Base-by-base conservation (phyloP, 2,329 filamentous ascomycete species). In the Aureobasidium sp. region DNA sequence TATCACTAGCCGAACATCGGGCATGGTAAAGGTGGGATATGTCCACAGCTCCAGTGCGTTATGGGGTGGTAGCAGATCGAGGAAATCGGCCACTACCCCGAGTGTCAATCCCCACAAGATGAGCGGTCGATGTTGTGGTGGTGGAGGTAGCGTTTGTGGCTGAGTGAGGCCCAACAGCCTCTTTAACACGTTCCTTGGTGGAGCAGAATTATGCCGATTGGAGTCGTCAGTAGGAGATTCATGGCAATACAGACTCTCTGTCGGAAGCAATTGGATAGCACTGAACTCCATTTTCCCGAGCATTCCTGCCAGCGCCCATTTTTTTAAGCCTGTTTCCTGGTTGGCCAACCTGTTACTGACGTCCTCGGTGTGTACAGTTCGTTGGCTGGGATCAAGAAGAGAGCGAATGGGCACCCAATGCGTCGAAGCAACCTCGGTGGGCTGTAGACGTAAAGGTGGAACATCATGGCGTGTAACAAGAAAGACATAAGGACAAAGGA, bases 21-120 rank as follows among this genome's bases (percentile, higher is more conserved):
- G 78, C 1, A 82, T 78, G 0, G 85, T 87, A 68, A 89, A 88
- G 1, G 84, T 88, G 0, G 86, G 86, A 68, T 87, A 88, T 33
- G 80, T 81, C 85, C 86, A 89, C 29, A 87, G 71, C 37, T 81
- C 75, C 4, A 88, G 78, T 1, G 84, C 81, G 59, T 82, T 83
- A 65, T 82, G 76, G 1, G 85, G 84, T n/a, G 85, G 85, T 4
- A 88, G 73, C 68, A 87, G 79, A 65, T 88, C 85, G 27, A 89
- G 77, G 65, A 89, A 85, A 71, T 89, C 86, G 17, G 83, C 83
- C 42, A 88, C 72, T 35, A 89, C 82, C 5, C 85, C 86, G 1
- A 89, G 75, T 0, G 86, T 88, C 37, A 89, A 71, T 0, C 86
- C 86, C 86, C 86, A 89, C 1, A 89, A 80, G 12, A 88, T 72